These are phyloP conservation scores for Zasmidium citrigriseum DNA, from an alignment of 2,329 filamentous ascomycete genomes.

Conservation along the genomic window DNA sequence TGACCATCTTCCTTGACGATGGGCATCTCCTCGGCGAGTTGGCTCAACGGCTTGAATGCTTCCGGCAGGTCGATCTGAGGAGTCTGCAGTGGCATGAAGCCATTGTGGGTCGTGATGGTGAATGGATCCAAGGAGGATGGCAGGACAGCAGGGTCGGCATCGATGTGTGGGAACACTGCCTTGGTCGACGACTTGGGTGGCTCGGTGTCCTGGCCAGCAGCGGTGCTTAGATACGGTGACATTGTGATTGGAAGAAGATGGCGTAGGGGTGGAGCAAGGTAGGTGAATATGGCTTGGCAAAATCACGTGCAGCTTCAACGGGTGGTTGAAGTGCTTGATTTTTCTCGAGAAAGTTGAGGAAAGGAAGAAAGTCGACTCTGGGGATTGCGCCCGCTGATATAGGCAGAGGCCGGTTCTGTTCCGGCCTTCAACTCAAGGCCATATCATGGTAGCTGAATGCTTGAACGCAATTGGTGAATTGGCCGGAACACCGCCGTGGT, in stretches of 20 bases:
- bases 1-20: slow-evolving; percentile 72
- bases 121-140: slow-evolving; percentile 49
- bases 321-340: not conserved
- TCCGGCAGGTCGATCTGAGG: slow-evolving; percentile 60
- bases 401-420: slow-evolving; percentile 19
- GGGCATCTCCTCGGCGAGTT: slow-evolving; percentile 74
- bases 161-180: slow-evolving; percentile 29
- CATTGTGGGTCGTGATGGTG: slow-evolving; percentile 74
- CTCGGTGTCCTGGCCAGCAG: slow-evolving; percentile 8
- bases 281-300: not conserved
- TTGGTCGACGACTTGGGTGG: slow-evolving; percentile 16
- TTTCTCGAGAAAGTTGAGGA: slow-evolving; percentile 11
- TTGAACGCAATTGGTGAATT: slow-evolving; percentile 18
- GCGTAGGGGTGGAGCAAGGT: not conserved
- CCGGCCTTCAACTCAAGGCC: slow-evolving; percentile 16
- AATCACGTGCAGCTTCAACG: slow-evolving; percentile 11
- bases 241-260: slow-evolving; percentile 10
- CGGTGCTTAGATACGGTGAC: slow-evolving; percentile 22
- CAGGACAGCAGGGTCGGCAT: slow-evolving; percentile 28
- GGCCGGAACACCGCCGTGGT: slow-evolving; percentile 24
- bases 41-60: slow-evolving; percentile 72
- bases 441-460: slow-evolving; percentile 10
- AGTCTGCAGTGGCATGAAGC: slow-evolving; percentile 68
- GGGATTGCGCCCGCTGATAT: slow-evolving; percentile 21
- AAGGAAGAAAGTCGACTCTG: slow-evolving; percentile 18